Base-by-base conservation (phyloP, 2,329 filamentous ascomycete species). In the Diaporthe longicolla region DNA sequence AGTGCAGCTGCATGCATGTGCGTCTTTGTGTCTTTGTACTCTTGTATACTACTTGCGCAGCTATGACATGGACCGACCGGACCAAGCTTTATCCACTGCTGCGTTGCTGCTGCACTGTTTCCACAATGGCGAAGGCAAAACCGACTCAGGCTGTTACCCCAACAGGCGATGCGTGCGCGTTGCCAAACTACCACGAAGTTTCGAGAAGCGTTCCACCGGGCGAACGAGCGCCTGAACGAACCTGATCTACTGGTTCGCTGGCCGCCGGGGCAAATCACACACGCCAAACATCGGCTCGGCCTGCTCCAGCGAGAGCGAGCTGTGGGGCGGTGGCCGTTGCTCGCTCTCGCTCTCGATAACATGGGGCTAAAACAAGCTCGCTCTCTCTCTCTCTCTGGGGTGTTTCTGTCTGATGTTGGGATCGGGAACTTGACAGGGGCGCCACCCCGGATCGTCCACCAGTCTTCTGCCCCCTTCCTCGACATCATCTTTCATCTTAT, bases 321-420 rank as follows among this genome's bases (percentile, higher is more conserved):
- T 48, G 43, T 48, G 43, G 59, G 40, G 17, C 59, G 9, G 13
- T 0, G 10, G 24, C 10, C 10, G 24, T 32, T 24, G 26, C 61
- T 65, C 61, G 61, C 61, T 65, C 61, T 65, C 61, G 61, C 61
- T 65, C 61, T 65, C 61, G 61, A 65, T 35, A 65, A 65, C 43
- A 29, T 29, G n/a, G 43, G 43, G 61, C 61, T 35, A 50, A 50
- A 35, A 65, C 61, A 40, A 65, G 43, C 61, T 65, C 61, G 61
- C 43, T 65, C 61, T 65, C 59, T 65, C 61, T 65, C 43, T 65
- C 10, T 24, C 35, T 43, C 6, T 15, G 40, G 59, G 35, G 24
- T 65, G 61, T 65, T 65, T 65, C 61, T 65, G 61, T 65, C 61
- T 65, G 61, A 65, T 65, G 43, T 65, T 65, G 4, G 29, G 61